Conservation (phyloP, 331 rosid genomes). For the Malus hybrid region DNA sequence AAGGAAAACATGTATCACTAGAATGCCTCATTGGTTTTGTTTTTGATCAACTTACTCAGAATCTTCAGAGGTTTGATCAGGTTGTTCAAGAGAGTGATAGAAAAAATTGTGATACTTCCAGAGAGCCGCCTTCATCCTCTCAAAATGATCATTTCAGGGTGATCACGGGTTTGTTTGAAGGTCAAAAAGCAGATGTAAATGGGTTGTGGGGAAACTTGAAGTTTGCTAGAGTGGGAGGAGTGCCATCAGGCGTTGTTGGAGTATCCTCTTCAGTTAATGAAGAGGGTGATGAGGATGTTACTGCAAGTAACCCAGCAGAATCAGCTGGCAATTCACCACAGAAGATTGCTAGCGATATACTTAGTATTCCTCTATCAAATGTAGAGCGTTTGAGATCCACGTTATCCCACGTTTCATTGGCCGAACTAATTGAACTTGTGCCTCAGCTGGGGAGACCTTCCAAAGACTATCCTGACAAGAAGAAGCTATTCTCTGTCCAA, state of each 20-base stretch:
- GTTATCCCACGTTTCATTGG: conserved; percentile 72
- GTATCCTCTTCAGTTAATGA: conserved; percentile 58
- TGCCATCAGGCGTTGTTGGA: conserved; percentile 61
- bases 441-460: conserved; percentile 71
- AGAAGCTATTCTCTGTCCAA: conserved; percentile 83
- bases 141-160: conserved; percentile 50
- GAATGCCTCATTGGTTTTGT: conserved; percentile 72
- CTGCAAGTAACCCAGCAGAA: conserved; percentile 49
- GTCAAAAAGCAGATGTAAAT: conserved; percentile 60
- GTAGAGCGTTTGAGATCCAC: conserved; percentile 96
- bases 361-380: conserved; percentile 84
- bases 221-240: conserved; percentile 91
- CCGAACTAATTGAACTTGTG: conserved; percentile 85
- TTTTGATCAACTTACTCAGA: conserved; percentile 58
- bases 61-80: conserved; percentile 53
- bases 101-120: conserved; percentile 23
- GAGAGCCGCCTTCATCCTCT: conserved; percentile 18
- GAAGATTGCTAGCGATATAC: conserved; percentile 71
- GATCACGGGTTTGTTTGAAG: conserved; percentile 53
- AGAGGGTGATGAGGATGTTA: conserved; percentile 40
- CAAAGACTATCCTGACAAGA: conserved; percentile 96
- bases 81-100: conserved; percentile 29
- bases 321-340: conserved; percentile 59
- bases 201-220: conserved; percentile 76
- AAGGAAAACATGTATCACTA: conserved; percentile 47